phyloP scores from a whole-genome alignment of 2,329 filamentous ascomycete genomes.

The Kalaharituber pfeilii region DNA sequence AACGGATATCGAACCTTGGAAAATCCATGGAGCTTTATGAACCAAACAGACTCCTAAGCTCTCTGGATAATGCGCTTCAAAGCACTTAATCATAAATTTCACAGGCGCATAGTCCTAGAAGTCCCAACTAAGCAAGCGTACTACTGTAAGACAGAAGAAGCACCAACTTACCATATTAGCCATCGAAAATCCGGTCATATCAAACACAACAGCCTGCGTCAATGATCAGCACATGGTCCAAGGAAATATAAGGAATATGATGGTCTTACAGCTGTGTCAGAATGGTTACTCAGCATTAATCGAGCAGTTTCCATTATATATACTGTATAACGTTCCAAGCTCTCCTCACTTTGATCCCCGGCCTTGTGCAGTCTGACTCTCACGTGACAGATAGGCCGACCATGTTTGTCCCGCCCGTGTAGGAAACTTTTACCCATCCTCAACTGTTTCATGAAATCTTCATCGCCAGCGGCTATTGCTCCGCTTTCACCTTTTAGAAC shows the following conservation, averaged over 20 bases:
- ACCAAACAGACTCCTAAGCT: constrained; percentile 76
- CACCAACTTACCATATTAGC: constrained; percentile 64
- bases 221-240: constrained; percentile 18
- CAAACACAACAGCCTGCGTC: constrained; percentile 68
- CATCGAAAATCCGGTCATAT: constrained; percentile 85
- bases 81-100: constrained; percentile 99
- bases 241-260: not conserved
- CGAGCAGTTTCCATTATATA: constrained; percentile 90
- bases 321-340: constrained; percentile 76
- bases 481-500: constrained; percentile 57
- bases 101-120: constrained; percentile 73
- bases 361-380: constrained; percentile 64
- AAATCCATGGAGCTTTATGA: constrained; percentile 93
- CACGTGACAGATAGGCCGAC: constrained; percentile 73
- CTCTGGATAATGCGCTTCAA: constrained; percentile 96
- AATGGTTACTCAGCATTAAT: constrained; percentile 56
- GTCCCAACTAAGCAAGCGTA: too few relatives aligned
- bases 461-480: constrained; percentile 47
- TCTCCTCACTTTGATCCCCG: constrained; percentile 65
- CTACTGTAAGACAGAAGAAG: not conserved
- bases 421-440: constrained; percentile 85
- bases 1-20: constrained; percentile 47
- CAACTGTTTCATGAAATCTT: constrained; percentile 60
- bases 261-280: constrained; percentile 73
- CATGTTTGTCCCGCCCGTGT: constrained; percentile 69